These are phyloP conservation scores for Dichotomopilus funicola DNA, from an alignment of 2,329 filamentous ascomycete species.

Conservation along the genomic window DNA sequence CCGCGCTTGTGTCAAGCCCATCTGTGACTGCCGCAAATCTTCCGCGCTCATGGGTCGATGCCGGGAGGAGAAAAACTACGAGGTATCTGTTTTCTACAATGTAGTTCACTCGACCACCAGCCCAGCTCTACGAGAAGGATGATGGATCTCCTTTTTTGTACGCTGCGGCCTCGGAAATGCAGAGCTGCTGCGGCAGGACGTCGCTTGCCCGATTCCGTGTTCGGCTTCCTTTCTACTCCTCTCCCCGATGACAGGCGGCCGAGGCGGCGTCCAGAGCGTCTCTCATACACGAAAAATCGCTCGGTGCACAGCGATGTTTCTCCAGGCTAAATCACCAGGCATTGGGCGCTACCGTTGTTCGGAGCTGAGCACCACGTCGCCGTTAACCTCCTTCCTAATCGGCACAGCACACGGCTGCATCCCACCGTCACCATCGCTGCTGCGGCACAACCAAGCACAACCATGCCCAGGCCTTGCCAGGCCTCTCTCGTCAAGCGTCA, in stretches of 20 bases:
- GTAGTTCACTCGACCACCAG: too few relatives aligned
- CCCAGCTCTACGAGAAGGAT: too few relatives aligned
- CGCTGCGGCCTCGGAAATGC: too few relatives aligned
- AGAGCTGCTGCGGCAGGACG: too few relatives aligned
- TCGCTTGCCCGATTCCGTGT: too few relatives aligned
- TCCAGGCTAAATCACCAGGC: slow-evolving; percentile 18
- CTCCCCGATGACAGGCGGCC: too few relatives aligned
- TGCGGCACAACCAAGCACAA: slow-evolving; percentile 5
- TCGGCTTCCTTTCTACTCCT: too few relatives aligned
- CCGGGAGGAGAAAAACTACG: too few relatives aligned
- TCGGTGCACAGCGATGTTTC: slow-evolving; percentile 12
- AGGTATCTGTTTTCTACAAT: too few relatives aligned
- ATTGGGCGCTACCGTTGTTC: slow-evolving; percentile 3
- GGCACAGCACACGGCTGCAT: slow-evolving; percentile 9
- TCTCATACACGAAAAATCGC: slow-evolving; percentile 7
- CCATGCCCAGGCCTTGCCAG: slow-evolving; percentile 2
- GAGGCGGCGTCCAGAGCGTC: too few relatives aligned
- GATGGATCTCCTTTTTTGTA: too few relatives aligned
- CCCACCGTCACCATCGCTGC: slow-evolving; percentile 3
- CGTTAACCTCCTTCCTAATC: slow-evolving; percentile 13
- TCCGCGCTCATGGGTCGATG: neutral
- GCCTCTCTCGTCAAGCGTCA: too few relatives aligned
- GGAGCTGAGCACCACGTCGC: slow-evolving; percentile 7
- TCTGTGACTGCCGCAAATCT: slow-evolving; percentile 7
- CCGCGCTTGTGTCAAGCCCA: slow-evolving; percentile 15